Conservation (phyloP, 805 yeast species). For the Wickerhamiella allomyrinae region DNA sequence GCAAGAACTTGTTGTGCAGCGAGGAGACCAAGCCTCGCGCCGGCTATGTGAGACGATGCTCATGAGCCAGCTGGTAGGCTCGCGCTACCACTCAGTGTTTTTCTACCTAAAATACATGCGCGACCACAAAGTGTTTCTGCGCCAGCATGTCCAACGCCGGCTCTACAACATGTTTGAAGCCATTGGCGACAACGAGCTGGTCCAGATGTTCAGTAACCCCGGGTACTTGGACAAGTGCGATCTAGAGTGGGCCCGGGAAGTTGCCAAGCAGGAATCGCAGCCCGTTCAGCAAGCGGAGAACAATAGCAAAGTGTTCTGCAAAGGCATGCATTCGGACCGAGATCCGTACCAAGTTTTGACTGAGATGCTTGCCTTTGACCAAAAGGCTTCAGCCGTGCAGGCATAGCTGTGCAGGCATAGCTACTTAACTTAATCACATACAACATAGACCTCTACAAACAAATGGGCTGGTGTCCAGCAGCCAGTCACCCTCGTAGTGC, state of each 20-base stretch:
- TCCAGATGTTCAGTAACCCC: conserved; percentile 5
- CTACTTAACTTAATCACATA: neutral
- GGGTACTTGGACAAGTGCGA: neutral
- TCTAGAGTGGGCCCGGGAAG: conserved; percentile 4
- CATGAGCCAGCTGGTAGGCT: conserved; percentile 18
- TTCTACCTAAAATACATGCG: conserved; percentile 20
- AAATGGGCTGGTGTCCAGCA: conserved; percentile 1
- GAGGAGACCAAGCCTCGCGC: conserved; percentile 11
- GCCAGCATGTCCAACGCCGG: conserved; percentile 12
- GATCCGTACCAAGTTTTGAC: conserved; percentile 6
- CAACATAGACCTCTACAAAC: neutral
- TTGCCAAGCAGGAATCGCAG: conserved; percentile 9
- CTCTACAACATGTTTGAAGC: conserved; percentile 7
- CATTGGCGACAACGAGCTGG: conserved; percentile 5
- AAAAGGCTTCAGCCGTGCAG: neutral
- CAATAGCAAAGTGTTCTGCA: conserved; percentile 9
- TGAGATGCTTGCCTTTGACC: conserved; percentile 13
- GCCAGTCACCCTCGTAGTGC: conserved; percentile 48
- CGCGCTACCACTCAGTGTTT: conserved; percentile 9
- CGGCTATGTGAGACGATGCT: conserved; percentile 18
- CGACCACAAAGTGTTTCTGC: conserved; percentile 11
- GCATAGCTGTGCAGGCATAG: neutral
- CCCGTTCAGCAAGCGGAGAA: conserved; percentile 11
- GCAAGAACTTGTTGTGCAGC: conserved; percentile 10
- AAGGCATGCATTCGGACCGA: conserved; percentile 4